Evolutionary conservation across 352 stramenopile genomes (phyloP), one percentile per base, ranked within the genome.

Genomic region (Phytophthora brassicae): DNA sequence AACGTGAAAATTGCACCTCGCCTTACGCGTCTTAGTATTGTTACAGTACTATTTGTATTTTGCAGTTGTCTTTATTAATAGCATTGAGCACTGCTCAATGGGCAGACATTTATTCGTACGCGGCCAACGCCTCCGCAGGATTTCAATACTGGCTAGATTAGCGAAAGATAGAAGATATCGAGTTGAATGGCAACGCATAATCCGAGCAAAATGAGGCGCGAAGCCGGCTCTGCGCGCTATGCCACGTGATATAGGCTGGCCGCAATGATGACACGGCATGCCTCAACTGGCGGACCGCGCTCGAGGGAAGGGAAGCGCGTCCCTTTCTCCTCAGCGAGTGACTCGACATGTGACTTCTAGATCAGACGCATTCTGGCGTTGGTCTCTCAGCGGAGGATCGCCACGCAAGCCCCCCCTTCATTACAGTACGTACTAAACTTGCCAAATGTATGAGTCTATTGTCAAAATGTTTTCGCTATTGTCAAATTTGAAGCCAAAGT

Each of bases 1-100:
- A n/a, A n/a, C n/a, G n/a, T n/a, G n/a, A n/a, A 60, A 60, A 60
- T 54, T 53, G 48, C 60, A 66, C 49, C 31, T 31, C 55, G 23
- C n/a, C 46, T 39, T 31, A 31, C 8, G 26, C 26, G 26, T 31
- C 26, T 31, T 31, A n/a, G n/a, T n/a, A n/a, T n/a, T n/a, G n/a
- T n/a, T n/a, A n/a, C n/a, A n/a, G n/a, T n/a, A n/a, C n/a, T n/a
- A n/a, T n/a, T n/a, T n/a, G n/a, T n/a, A n/a, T n/a, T n/a, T n/a
- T n/a, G n/a, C n/a, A n/a, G n/a, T n/a, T n/a, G n/a, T n/a, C n/a
- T n/a, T n/a, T n/a, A n/a, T n/a, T n/a, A n/a, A n/a, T n/a, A n/a
- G 41, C 14, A 41, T 16, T 35, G 13, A 20, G 31, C 31, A 13
- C 33, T 12, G 33, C 4, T 33, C 9, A 38, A 6, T 19, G 14